Evolutionary conservation across 495 filamentous ascomycete species (phyloP), one percentile per base, ranked within the genome.

Genomic region (Amniculicola lignicola): DNA sequence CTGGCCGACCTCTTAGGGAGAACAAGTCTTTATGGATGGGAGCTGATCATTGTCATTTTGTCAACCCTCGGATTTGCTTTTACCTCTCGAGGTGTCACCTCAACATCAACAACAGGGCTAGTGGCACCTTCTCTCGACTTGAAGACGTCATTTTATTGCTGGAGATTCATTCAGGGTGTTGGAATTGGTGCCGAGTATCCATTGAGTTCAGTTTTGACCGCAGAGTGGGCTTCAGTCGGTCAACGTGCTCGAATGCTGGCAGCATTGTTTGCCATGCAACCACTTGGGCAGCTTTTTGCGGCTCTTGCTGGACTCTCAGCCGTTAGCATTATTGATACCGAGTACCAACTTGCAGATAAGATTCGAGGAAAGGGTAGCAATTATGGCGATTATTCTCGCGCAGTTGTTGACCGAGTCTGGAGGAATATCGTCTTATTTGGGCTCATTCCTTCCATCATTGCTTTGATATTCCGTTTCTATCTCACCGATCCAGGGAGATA

Each of bases 201-300:
- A 80, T 2, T 77, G 72, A 57, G 80, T 7, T 15, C 82, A 1
- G 76, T 84, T 24, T 84, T 88, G 25, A 82, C 79, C 2, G 76
- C 80, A 2, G 82, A 86, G 75, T 86, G 80, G 61, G 81, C 82
- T 3, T 79, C 82, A 0, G 81, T 76, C 2, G 76, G 77, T 41
- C 56, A 75, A 22, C 69, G 84, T 16, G 82, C 75, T 24, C 75
- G 75, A 4, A 86, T 88, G 83, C 72, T 88, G 67, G 81, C 80
- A 6, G 77, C 77, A 3, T 80, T 88, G 14, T 86, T 86, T 67
- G 72, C 83, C 44, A 82, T 81, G 77, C 84, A 88, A 43, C 78
- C 82, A 0, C 57, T 86, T 5, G 84, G 83, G 1, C 83, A 86
- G 51, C 71, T 87, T n/a, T 71, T 79, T 6, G 83, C 75, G 3